Evolutionary conservation across 129 eudicot species (phyloP).

Genomic region (Rutidosis leptorrhynchoides): DNA sequence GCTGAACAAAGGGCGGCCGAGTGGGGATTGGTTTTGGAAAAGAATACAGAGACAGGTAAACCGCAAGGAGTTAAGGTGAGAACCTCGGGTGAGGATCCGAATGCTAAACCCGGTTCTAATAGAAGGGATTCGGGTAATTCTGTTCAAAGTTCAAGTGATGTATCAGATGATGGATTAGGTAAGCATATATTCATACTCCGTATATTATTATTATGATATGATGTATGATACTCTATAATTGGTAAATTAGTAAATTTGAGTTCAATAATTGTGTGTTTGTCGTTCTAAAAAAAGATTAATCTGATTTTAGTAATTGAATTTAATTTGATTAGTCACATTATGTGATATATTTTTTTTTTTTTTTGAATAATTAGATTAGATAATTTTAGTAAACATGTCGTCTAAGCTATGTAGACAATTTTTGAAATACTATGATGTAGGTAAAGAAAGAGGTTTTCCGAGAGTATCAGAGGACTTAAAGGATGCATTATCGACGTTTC

Average conservation of each 20-base stretch:
- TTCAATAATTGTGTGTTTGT: background rate
- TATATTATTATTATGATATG: background rate
- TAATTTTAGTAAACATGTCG: no score
- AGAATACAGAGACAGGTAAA: slow-evolving; percentile 76
- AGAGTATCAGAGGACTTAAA: slow-evolving; percentile 87
- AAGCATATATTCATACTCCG: background rate
- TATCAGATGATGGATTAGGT: slow-evolving; percentile 68
- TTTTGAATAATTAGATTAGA: no score
- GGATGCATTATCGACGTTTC: slow-evolving; percentile 87
- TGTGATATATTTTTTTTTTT: no score
- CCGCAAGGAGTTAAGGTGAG: slow-evolving; percentile 75
- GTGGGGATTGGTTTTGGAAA: slow-evolving; percentile 93
- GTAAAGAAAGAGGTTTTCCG: slow-evolving; percentile 60
- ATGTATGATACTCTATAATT: no score
- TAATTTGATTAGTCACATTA: background rate
- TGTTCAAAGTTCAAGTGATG: slow-evolving; percentile 70
- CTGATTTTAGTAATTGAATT: background rate
- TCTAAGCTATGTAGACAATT: background rate
- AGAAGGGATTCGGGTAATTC: slow-evolving; percentile 80
- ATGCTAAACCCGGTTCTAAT: slow-evolving; percentile 37
- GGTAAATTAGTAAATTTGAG: no score
- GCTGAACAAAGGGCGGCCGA: slow-evolving; percentile 96
- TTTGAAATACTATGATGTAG: slow-evolving; percentile 21
- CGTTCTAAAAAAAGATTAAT: background rate
- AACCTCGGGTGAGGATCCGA: slow-evolving; percentile 77